Percentiles rank a stretch among this genome's conserved stretches.
phyloP scores from a whole-genome alignment of 2,329 filamentous ascomycete species.

The Sporothrix inflata region DNA sequence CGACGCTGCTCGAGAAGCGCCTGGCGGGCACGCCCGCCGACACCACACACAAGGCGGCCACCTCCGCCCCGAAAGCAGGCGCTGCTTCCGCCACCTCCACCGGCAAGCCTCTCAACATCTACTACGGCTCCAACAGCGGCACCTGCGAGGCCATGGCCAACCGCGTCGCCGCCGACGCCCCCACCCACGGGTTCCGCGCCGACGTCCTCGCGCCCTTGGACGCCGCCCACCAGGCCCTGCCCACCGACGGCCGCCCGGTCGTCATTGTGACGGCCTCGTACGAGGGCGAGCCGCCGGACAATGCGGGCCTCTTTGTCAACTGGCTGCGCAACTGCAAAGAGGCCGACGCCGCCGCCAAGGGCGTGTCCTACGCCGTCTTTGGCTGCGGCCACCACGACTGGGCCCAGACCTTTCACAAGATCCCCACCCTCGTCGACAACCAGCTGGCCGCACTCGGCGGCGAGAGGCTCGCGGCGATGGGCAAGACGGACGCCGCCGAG shows the following conservation, averaged over 20 bases:
- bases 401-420: slow-evolving; percentile 65
- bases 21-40: slow-evolving; percentile 19
- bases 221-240: slow-evolving; percentile 13
- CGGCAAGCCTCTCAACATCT: slow-evolving; percentile 55
- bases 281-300: slow-evolving; percentile 74
- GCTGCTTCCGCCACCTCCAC: slow-evolving; percentile 36
- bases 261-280: slow-evolving; percentile 71
- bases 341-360: neutral
- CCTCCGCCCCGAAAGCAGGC: neutral
- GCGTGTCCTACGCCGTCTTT: slow-evolving; percentile 63
- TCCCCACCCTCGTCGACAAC: slow-evolving; percentile 66
- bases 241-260: slow-evolving; percentile 42
- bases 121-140: slow-evolving; percentile 74
- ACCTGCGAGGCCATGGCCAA: slow-evolving; percentile 72
- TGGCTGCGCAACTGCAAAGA: slow-evolving; percentile 25
- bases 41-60: neutral
- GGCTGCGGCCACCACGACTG: slow-evolving; percentile 61
- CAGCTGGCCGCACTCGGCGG: slow-evolving; percentile 54
- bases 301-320: slow-evolving; percentile 56
- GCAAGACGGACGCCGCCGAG: slow-evolving; percentile 62
- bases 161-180: slow-evolving; percentile 61
- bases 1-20: slow-evolving; percentile 38
- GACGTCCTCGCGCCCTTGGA: slow-evolving; percentile 61
- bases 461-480: slow-evolving; percentile 52
- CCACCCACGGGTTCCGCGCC: slow-evolving; percentile 60